A percentile compares a stretch with the other conserved stretches of the same genome.
phyloP scores from a whole-genome alignment of 306 rosid species.

The Trifolium subterraneum region DNA sequence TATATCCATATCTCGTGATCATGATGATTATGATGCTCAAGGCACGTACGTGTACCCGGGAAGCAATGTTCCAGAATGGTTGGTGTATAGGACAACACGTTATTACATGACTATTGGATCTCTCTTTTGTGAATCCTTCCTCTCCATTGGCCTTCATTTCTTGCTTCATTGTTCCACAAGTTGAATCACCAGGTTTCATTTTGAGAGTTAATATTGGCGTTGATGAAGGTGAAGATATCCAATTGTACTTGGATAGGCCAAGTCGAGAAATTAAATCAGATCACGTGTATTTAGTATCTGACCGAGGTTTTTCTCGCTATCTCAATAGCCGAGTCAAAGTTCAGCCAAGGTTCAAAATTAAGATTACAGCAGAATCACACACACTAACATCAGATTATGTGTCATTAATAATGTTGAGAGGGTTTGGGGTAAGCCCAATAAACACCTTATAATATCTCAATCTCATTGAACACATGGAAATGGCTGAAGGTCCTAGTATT shows the following conservation, averaged over 20 bases:
- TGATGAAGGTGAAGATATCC: not conserved
- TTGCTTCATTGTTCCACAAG: conserved; percentile 6
- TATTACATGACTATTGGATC: conserved; percentile 27
- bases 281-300: conserved; percentile 31
- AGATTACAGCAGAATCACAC: conserved; percentile 20
- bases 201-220: not conserved
- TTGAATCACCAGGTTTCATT: not conserved
- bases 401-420: conserved; percentile 2
- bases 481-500: not conserved
- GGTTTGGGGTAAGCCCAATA: conserved; percentile 16
- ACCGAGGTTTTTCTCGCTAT: conserved; percentile 13
- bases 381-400: not conserved
- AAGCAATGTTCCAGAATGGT: conserved; percentile 18
- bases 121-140: not conserved
- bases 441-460: not conserved
- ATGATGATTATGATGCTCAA: not conserved
- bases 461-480: not conserved
- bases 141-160: conserved; percentile 6
- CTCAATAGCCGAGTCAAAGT: not conserved
- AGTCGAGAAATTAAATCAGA: not conserved
- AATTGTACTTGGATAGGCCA: not conserved
- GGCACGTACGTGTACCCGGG: conserved; percentile 20
- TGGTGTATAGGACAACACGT: not conserved
- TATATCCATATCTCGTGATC: not conserved
- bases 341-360: conserved; percentile 27